Percentiles rank a stretch among this genome's conserved stretches.
Evolutionary conservation across 768 basidiomycete genomes (phyloP).

Genomic region (Trametes coccinea): DNA sequence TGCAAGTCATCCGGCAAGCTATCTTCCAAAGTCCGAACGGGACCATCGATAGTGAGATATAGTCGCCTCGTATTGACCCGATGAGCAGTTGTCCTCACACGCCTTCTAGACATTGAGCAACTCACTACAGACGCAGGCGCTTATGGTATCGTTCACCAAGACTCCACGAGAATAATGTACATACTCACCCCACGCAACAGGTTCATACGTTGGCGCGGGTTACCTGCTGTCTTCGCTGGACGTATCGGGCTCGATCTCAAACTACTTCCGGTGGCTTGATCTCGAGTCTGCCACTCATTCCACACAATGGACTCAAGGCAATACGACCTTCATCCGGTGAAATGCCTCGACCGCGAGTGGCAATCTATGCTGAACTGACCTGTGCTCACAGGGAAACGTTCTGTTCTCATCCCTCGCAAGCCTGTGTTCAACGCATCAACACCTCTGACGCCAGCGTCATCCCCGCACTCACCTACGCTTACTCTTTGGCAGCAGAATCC

Average conservation of each 20-base stretch:
- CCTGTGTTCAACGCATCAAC: constrained; percentile 62
- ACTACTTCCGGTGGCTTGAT: constrained; percentile 70
- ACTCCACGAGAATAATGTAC: neutral
- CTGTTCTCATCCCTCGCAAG: constrained; percentile 63
- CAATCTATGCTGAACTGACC: too few relatives aligned
- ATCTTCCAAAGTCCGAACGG: constrained; percentile 63
- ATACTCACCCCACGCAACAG: constrained; percentile 35
- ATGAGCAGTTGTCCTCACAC: neutral
- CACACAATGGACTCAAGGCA: constrained; percentile 60
- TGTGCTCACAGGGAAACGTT: constrained; percentile 47
- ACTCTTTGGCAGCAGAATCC: constrained; percentile 45
- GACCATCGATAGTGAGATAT: constrained; percentile 52
- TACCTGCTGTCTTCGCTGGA: constrained; percentile 55
- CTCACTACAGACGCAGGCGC: constrained; percentile 56
- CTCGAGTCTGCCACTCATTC: constrained; percentile 60
- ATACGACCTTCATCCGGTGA: constrained; percentile 51
- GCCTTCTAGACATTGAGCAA: constrained; percentile 48
- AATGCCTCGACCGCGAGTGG: neutral
- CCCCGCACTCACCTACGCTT: constrained; percentile 44
- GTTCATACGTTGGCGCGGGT: constrained; percentile 69
- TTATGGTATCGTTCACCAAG: constrained; percentile 48
- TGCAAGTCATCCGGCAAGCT: constrained; percentile 52
- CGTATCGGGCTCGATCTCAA: constrained; percentile 25
- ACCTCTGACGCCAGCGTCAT: constrained; percentile 32
- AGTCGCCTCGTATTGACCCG: neutral